These are phyloP conservation scores for Suillus decipiens DNA, from an alignment of 768 basidiomycete genomes.

Conservation along the genomic window DNA sequence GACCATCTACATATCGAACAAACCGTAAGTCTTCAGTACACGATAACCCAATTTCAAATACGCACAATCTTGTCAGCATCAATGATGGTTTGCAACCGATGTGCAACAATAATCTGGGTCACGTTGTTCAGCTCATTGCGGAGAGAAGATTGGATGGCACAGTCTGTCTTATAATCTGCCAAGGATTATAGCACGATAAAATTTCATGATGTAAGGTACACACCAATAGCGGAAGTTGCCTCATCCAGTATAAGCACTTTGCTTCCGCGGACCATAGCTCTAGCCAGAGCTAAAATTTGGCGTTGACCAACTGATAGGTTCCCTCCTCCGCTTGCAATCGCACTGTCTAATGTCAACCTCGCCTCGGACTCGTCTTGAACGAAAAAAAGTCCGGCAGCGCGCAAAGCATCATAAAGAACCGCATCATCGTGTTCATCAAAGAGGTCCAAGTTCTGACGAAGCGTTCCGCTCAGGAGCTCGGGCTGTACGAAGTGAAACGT, in stretches of 20 bases:
- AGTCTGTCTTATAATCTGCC: conserved; percentile 57
- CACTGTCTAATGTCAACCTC: conserved; percentile 45
- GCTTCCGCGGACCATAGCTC: conserved; percentile 58
- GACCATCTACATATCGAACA: conserved; percentile 36
- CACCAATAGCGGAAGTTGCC: conserved; percentile 28
- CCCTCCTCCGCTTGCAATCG: conserved; percentile 43
- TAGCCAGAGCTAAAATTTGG: conserved; percentile 59
- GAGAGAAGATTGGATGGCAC: conserved; percentile 57
- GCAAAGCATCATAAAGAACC: conserved; percentile 48
- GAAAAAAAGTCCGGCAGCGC: conserved; percentile 47
- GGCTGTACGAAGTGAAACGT: conserved; percentile 30
- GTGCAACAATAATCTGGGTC: conserved; percentile 61
- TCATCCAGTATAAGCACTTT: conserved; percentile 63
- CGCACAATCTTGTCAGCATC: conserved; percentile 60
- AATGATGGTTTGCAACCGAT: conserved; percentile 59
- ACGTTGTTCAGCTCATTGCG: conserved; percentile 45
- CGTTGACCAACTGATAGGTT: conserved; percentile 62
- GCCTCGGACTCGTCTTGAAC: conserved; percentile 39
- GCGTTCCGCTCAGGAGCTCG: conserved; percentile 54
- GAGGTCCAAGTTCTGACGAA: conserved; percentile 63
- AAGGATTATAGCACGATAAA: neutral
- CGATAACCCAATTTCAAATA: conserved; percentile 8
- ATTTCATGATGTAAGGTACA: neutral
- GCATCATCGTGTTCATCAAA: conserved; percentile 57
- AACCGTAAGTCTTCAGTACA: neutral